Evolutionary conservation across 306 rosid genomes (phyloP).

Genomic region (Lablab purpureus): DNA sequence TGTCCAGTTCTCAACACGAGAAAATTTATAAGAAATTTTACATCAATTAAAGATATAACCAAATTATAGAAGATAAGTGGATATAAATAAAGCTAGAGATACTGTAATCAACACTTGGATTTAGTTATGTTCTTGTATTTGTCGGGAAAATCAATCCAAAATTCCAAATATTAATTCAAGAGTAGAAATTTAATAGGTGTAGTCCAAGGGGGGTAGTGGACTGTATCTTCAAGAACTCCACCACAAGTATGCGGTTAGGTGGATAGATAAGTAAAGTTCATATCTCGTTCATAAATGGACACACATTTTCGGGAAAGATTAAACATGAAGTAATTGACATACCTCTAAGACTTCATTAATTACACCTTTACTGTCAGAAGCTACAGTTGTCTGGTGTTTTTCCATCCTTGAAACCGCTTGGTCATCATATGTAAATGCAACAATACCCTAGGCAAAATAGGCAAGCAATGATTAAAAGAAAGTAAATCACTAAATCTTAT

Average conservation of each 20-base stretch:
- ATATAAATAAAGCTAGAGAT: too few species aligned
- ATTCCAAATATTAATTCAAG: background rate
- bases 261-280: background rate
- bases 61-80: too few species aligned
- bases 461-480: constrained; percentile 29
- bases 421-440: constrained; percentile 96
- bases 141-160: background rate
- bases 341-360: constrained; percentile 92
- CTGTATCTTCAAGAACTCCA: background rate
- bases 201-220: background rate
- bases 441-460: constrained; percentile 73
- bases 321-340: constrained; percentile 19
- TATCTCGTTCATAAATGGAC: too few species aligned
- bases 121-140: background rate
- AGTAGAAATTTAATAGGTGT: background rate
- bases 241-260: background rate
- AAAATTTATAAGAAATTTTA: too few species aligned
- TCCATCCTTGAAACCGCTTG: constrained; percentile 74
- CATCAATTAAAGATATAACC: too few species aligned
- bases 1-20: too few species aligned
- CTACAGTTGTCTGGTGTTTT: constrained; percentile 65
- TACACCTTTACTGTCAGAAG: constrained; percentile 81
- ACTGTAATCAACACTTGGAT: background rate
- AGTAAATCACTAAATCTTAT: background rate
- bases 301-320: constrained; percentile 12